Conservation (phyloP, 164 flowering plant genomes). For the Hamamelis virginiana region DNA sequence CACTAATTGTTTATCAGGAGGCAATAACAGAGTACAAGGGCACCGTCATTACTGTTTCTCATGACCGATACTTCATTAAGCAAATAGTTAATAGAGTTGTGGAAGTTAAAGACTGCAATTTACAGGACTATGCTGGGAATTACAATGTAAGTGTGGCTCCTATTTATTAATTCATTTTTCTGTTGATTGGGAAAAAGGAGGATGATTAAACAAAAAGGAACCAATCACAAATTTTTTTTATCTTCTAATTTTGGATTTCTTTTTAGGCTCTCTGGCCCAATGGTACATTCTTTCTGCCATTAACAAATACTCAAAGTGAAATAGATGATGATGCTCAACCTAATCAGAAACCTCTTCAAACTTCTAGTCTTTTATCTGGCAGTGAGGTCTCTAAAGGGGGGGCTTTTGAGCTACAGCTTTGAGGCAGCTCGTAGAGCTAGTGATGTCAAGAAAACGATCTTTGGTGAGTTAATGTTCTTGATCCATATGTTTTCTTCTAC, state of each 20-base stretch:
- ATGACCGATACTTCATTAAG: conserved; percentile 88
- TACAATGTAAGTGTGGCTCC: conserved; percentile 70
- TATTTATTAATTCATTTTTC: background rate
- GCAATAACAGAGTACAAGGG: conserved; percentile 88
- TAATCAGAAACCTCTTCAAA: conserved; percentile 23
- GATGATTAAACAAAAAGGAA: background rate
- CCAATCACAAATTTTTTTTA: background rate
- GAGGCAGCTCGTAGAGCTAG: conserved; percentile 95
- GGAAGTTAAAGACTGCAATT: conserved; percentile 69
- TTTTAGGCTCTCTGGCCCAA: conserved; percentile 86
- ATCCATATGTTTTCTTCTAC: background rate
- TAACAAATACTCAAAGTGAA: conserved; percentile 26
- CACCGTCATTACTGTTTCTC: conserved; percentile 92
- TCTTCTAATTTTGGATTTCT: conserved; percentile 9
- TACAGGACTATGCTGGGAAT: conserved; percentile 92
- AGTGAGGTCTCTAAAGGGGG: conserved; percentile 36
- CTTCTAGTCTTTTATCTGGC: conserved; percentile 27
- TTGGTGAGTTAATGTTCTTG: conserved; percentile 47
- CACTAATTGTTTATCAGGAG: conserved; percentile 57
- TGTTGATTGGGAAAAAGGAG: background rate
- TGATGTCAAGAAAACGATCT: conserved; percentile 78
- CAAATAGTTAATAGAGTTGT: conserved; percentile 95
- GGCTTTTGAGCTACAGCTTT: conserved; percentile 80
- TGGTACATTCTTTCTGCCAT: conserved; percentile 69
- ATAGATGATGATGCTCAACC: conserved; percentile 24